Conservation (phyloP, 257 asterid species). For the Verbena officinalis region DNA sequence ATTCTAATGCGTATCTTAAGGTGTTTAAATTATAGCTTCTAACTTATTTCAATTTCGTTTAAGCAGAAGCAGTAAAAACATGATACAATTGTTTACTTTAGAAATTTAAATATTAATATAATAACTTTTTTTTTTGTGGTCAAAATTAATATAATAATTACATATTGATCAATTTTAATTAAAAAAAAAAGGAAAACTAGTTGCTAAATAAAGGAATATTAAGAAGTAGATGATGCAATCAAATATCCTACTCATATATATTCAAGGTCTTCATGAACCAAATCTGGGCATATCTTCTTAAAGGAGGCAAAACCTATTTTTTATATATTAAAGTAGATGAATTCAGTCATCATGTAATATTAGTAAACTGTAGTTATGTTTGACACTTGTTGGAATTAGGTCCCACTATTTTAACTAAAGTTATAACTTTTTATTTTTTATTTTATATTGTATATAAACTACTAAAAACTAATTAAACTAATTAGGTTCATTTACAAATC, state of each 20-base stretch:
- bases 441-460: no score
- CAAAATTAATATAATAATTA: no score
- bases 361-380: constrained; percentile 37
- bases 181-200: constrained; percentile 36
- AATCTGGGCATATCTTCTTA: constrained; percentile 71
- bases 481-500: no score
- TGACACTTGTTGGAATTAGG: constrained; percentile 50
- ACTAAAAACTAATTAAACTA: no score
- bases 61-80: no score
- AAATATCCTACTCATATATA: constrained; percentile 33
- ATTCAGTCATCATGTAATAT: constrained; percentile 43
- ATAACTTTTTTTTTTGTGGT: no score
- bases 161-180: constrained; percentile 28
- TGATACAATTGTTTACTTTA: no score
- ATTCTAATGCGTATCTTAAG: background rate
- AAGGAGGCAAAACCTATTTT: constrained; percentile 45
- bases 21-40: no score
- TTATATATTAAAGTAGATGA: constrained; percentile 44
- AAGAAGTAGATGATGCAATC: constrained; percentile 51
- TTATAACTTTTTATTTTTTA: no score
- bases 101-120: no score
- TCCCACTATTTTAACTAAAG: constrained; percentile 29
- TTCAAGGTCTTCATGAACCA: constrained; percentile 40
- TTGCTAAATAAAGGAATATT: constrained; percentile 52
- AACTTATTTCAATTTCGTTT: no score